Base-by-base conservation (phyloP, 768 basidiomycete genomes). In the Stropharia rugosoannulata region DNA sequence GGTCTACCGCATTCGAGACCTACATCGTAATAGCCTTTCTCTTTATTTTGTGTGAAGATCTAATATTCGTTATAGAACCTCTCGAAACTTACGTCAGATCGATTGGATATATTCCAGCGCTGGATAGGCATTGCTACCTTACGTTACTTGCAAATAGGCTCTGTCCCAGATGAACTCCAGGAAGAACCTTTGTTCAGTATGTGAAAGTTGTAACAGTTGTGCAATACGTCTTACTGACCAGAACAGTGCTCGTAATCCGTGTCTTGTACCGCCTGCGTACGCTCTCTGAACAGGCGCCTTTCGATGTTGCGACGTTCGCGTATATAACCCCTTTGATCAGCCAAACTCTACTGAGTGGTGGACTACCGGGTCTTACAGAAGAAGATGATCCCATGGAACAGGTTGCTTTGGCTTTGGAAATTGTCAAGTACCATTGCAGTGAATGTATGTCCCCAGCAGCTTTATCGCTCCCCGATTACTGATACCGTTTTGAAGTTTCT, bases 111-210 rank as follows among this genome's bases (percentile, higher is more conserved):
- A 2, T 80, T 89, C 62, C 70, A 85, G 9, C 77, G 77, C 43
- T 91, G 90, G 84, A 73, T 95, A 5, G 93, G 90, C 4, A 80
- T 97, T 36, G 93, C 95, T 0, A 89, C 91, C 1, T 74, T 98
- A 41, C 80, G 97, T 51, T 84, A 84, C 59, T 71, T 89, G 43
- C 80, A 86, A 19, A 76, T 89, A 11, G 73, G 76, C 2, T 74
- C 82, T 2, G 78, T 98, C 0, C 90, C 93, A 0, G 84, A 86
- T 56, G 86, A 90, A 37, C 75, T 90, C 57, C 79, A 80, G 38
- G 81, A 80, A 0, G 96, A 98, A 66, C 82, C 81, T 0, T 68
- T 95, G 32, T 80, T 81, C 56, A 68, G 87, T 87, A 61, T 59
- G 82, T 32, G 29, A 32, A 32, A 32, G 29, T 10, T 32, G 5